Base-by-base conservation (phyloP, 2,329 filamentous ascomycete genomes). In the Neonectria sp. region DNA sequence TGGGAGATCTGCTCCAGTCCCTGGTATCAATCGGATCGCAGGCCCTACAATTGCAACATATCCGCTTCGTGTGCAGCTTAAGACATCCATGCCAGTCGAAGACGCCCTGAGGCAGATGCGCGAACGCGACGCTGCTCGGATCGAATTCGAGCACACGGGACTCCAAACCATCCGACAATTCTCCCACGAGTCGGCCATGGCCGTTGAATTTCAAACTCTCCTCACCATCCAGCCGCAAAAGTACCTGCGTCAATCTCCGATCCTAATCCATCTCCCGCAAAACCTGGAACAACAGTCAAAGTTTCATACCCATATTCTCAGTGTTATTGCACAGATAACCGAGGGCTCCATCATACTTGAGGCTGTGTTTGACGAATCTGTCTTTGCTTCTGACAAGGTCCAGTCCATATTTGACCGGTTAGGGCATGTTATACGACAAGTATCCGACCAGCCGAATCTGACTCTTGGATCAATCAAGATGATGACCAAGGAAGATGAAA, bases 31-130 rank as follows among this genome's bases (percentile, higher is more conserved):
- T 21, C 27, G n/a, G 5, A 48, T 59, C 5, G 31, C 27, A 27
- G 56, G 56, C 7, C 56, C 56, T 17, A 49, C 45, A 15, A 59
- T 59, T 15, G 56, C 56, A 48, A 59, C 56, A 15, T 31, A 33
- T 25, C 56, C 56, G 15, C 27, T 59, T 12, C 56, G 56, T 3
- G 29, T 59, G 7, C 40, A 49, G 43, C 43, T 49, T 2, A 8
- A 31, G 6, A 15, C 11, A 2, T n/a, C 33, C n/a, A 12, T 24
- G n/a, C 35, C 27, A 13, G 43, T 59, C 27, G 11, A 29, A 6
- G 45, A 35, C 7, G 13, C 43, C 7, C 11, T 59, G n/a, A 13
- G 13, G 15, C n/a, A 33, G n/a, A 45, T 59, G 25, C 43, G n/a
- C 3, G 7, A 59, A 21, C 43, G 43, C 12, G 43, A 27, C 11